A percentile compares a stretch with the other conserved stretches of the same genome.
Conservation (phyloP, 108 stramenopile genomes). For the Pseudonitzschia multiseries region DNA sequence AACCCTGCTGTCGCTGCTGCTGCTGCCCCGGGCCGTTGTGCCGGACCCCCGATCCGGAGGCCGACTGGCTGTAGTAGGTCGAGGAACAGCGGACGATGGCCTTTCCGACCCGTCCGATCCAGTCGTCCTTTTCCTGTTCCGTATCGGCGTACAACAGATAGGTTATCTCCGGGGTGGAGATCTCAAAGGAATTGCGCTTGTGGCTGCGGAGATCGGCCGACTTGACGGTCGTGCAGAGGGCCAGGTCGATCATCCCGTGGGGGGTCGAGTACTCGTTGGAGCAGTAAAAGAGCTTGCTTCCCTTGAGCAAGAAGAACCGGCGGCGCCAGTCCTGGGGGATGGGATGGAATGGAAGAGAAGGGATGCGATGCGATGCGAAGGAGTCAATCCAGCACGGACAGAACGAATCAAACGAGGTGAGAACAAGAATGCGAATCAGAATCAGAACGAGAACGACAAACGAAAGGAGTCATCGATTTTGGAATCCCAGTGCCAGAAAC, state of each 20-base stretch:
- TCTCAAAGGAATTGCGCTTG: constrained; percentile 96
- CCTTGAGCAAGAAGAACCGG: constrained; percentile 97
- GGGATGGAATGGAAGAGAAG: neutral
- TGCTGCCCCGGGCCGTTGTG: no score
- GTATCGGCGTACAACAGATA: constrained; percentile 97
- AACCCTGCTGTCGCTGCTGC: constrained; percentile 4
- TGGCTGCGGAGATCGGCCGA: constrained; percentile 94
- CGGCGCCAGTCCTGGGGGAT: constrained; percentile 92
- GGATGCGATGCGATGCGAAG: neutral
- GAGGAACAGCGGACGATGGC: constrained; percentile 95
- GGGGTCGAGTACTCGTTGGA: constrained; percentile 78
- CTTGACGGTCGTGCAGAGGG: constrained; percentile 97
- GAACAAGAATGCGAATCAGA: constrained; percentile 2
- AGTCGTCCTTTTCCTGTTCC: constrained; percentile 99
- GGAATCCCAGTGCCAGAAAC: neutral
- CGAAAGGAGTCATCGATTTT: no score
- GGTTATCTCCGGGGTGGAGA: constrained; percentile 93
- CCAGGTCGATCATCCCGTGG: constrained; percentile 94
- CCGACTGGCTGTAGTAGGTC: constrained; percentile 53
- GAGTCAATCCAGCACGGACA: neutral
- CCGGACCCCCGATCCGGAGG: constrained; percentile 4
- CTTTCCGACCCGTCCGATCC: constrained; percentile 98
- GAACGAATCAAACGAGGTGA: neutral
- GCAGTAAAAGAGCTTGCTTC: constrained; percentile 94
- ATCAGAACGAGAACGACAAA: no score